These are phyloP conservation scores for Erysimum cheiranthoides DNA, from an alignment of 345 rosid species.

Conservation along the genomic window DNA sequence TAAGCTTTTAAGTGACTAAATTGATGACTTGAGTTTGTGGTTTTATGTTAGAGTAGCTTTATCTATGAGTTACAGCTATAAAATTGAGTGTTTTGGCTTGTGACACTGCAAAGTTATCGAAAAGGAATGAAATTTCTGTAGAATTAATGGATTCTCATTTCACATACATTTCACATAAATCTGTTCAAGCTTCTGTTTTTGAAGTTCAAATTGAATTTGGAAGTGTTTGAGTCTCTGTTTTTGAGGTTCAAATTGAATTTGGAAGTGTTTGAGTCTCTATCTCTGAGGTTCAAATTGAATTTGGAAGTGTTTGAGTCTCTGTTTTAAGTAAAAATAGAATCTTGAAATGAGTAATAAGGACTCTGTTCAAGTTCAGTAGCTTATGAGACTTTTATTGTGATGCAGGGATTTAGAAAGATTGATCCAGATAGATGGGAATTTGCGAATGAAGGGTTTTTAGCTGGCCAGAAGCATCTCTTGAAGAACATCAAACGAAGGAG, in stretches of 20 bases:
- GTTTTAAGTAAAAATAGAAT: background rate
- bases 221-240: background rate
- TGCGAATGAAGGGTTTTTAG: conserved; percentile 83
- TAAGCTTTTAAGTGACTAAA: conserved; percentile 2
- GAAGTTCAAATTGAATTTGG: too few species aligned
- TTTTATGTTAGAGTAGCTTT: background rate
- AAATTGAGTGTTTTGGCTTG: background rate
- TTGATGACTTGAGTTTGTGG: background rate
- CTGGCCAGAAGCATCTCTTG: conserved; percentile 84
- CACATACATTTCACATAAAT: background rate
- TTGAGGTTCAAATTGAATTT: background rate
- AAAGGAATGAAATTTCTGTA: background rate
- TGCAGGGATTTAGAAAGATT: conserved; percentile 86
- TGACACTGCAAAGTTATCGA: background rate
- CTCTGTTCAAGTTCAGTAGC: background rate
- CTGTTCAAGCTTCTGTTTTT: too few species aligned
- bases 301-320: background rate
- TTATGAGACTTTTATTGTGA: background rate
- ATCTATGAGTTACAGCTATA: too few species aligned
- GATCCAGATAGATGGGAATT: conserved; percentile 96
- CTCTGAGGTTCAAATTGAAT: background rate
- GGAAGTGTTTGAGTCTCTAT: background rate
- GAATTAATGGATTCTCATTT: too few species aligned
- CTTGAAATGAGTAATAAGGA: background rate
- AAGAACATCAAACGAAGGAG: conserved; percentile 81